Conservation (phyloP, 805 yeast genomes). For the Nakazawaea populi region DNA sequence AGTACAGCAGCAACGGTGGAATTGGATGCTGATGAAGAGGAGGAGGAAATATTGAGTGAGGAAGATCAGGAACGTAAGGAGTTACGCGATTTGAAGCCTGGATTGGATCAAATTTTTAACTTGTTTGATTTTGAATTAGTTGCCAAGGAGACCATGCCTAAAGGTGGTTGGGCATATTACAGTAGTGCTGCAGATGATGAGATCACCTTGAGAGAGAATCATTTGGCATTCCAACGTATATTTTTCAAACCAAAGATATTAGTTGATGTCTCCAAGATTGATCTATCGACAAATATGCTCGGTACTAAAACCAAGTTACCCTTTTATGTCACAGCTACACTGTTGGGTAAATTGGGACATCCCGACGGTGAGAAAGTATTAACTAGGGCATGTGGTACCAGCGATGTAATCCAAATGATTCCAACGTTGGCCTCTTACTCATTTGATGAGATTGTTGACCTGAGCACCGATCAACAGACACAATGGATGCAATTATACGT, state of each 20-base stretch:
- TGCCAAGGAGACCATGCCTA: constrained; percentile 73
- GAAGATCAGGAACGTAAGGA: constrained; percentile 34
- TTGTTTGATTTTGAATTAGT: constrained; percentile 82
- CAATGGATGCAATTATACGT: constrained; percentile 91
- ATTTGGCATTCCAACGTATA: constrained; percentile 79
- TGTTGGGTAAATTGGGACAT: constrained; percentile 86
- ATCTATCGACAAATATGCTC: constrained; percentile 64
- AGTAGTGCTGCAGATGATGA: constrained; percentile 93
- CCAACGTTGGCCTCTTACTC: constrained; percentile 89
- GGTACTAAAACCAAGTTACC: constrained; percentile 72
- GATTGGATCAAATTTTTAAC: constrained; percentile 64
- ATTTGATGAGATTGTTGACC: constrained; percentile 76
- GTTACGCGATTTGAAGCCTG: constrained; percentile 49
- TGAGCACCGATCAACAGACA: constrained; percentile 57
- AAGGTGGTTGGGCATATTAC: constrained; percentile 88
- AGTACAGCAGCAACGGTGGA: neutral
- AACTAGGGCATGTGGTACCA: constrained; percentile 74
- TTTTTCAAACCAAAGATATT: constrained; percentile 82
- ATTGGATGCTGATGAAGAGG: constrained; percentile 26
- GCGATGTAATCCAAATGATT: constrained; percentile 79
- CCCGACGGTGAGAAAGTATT: constrained; percentile 88
- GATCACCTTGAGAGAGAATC: constrained; percentile 84
- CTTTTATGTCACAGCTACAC: constrained; percentile 88
- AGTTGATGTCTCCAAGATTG: constrained; percentile 75
- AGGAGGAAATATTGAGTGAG: constrained; percentile 18